Conservation (phyloP, 257 asterid genomes). For the Nicotiana undulata region DNA sequence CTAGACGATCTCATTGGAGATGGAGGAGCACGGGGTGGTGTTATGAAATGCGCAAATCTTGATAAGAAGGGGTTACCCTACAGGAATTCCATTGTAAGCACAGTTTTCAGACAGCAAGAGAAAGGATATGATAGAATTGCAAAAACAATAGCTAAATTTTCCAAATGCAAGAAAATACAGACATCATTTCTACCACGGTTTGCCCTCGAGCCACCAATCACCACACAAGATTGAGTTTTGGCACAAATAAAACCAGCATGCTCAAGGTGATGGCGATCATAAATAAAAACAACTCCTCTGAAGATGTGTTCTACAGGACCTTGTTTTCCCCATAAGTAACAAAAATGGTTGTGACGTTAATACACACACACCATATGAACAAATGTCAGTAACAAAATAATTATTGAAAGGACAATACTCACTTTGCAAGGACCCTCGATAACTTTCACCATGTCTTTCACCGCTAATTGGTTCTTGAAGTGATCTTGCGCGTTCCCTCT, state of each 20-base stretch:
- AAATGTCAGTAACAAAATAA: background rate
- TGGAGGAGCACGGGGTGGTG: conserved; percentile 62
- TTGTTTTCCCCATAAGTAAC: conserved; percentile 60
- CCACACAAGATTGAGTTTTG: conserved; percentile 70
- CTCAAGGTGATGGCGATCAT: conserved; percentile 91
- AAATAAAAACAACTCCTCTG: conserved; percentile 67
- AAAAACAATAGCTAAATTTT: conserved; percentile 6
- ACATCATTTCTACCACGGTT: conserved; percentile 68
- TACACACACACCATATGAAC: conserved; percentile 2
- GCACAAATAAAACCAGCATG: conserved; percentile 96
- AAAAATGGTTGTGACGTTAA: conserved; percentile 5
- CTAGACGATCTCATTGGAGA: conserved; percentile 88
- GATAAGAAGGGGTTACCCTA: conserved; percentile 55
- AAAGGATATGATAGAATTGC: background rate
- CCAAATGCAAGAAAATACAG: background rate
- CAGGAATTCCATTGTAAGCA: conserved; percentile 17
- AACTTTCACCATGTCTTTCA: conserved; percentile 79
- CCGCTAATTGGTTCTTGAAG: conserved; percentile 59
- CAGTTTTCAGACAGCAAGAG: background rate
- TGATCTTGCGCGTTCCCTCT: conserved; percentile 61
- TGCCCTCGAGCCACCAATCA: conserved; percentile 89
- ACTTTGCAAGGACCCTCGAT: conserved; percentile 92
- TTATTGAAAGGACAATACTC: conserved; percentile 13
- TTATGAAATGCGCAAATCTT: conserved; percentile 49
- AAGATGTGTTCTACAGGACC: conserved; percentile 87